These are phyloP conservation scores for Scytalidium sp. DNA, from an alignment of 2,329 filamentous ascomycete species.

Conservation along the genomic window DNA sequence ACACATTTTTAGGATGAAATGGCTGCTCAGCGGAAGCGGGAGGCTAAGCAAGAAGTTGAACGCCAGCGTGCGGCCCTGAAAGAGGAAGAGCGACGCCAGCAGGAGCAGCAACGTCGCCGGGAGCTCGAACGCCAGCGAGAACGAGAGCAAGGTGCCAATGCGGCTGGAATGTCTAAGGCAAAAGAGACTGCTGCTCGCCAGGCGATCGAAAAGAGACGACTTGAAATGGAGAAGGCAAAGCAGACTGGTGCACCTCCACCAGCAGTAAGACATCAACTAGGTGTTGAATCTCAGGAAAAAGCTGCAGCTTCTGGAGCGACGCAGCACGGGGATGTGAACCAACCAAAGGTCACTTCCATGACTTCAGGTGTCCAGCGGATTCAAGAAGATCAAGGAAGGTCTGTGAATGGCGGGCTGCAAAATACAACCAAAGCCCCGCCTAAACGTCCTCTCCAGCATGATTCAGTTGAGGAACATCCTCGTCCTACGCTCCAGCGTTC, in stretches of 20 bases:
- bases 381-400: slow-evolving; percentile 58
- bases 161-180: slow-evolving; percentile 45
- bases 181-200: slow-evolving; percentile 64
- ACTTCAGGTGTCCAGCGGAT: slow-evolving; percentile 48
- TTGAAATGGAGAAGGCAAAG: slow-evolving; percentile 60
- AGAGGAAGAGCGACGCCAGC: slow-evolving; percentile 61
- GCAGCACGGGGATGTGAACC: slow-evolving; percentile 20
- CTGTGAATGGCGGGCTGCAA: slow-evolving; percentile 56
- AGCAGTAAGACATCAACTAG: slow-evolving; percentile 52
- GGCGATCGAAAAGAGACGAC: slow-evolving; percentile 48
- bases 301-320: slow-evolving; percentile 23
- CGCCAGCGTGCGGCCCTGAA: slow-evolving; percentile 67
- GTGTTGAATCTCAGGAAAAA: slow-evolving; percentile 28
- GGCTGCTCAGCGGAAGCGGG: slow-evolving; percentile 73
- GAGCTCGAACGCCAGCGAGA: slow-evolving; percentile 54
- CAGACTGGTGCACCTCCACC: slow-evolving; percentile 62
- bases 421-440: slow-evolving; percentile 67
- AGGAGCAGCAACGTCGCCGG: slow-evolving; percentile 56
- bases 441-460: slow-evolving; percentile 71
- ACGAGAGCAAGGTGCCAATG: slow-evolving; percentile 29
- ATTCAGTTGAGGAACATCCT: slow-evolving; percentile 52
- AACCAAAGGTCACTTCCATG: slow-evolving; percentile 47
- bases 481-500: slow-evolving; percentile 47
- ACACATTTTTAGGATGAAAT: slow-evolving; percentile 60
- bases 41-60: slow-evolving; percentile 79